phyloP scores from a whole-genome alignment of 2,329 filamentous ascomycete genomes.

The Lachnellula arida region DNA sequence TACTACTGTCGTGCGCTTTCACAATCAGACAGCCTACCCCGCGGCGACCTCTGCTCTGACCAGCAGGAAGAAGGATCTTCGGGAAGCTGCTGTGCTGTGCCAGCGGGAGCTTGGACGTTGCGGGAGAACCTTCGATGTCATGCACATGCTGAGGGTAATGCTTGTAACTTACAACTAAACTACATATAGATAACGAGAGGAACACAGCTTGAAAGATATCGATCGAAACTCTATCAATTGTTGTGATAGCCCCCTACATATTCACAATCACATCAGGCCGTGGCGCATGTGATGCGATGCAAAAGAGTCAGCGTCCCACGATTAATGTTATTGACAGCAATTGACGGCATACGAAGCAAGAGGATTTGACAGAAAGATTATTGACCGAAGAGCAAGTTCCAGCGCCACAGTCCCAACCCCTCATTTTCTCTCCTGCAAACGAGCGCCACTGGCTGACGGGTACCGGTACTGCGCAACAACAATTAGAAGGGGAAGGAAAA shows the following conservation, averaged over 20 bases:
- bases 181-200: conserved; percentile 20
- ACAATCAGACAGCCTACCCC: conserved; percentile 7
- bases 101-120: conserved; percentile 21
- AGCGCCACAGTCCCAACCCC: conserved; percentile 22
- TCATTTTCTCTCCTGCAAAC: conserved; percentile 9
- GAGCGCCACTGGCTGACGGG: conserved; percentile 4
- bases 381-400: conserved; percentile 12
- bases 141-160: conserved; percentile 19
- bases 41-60: conserved; percentile 16
- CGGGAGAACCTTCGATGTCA: conserved; percentile 25
- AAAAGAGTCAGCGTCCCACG: conserved; percentile 1
- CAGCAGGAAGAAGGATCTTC: conserved; percentile 19
- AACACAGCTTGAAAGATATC: not conserved
- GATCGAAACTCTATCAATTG: conserved; percentile 4
- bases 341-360: not conserved
- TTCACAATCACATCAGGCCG: conserved; percentile 13
- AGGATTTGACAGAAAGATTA: conserved; percentile 10
- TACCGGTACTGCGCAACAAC: conserved; percentile 4
- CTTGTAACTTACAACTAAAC: conserved; percentile 13
- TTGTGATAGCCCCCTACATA: conserved; percentile 10
- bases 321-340: conserved; percentile 3
- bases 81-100: conserved; percentile 16
- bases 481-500: not conserved
- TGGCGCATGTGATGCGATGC: not conserved
- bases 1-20: not conserved